Evolutionary conservation across 2,329 filamentous ascomycete genomes (phyloP).

Genomic region (Phyllosticta citribraziliensis): DNA sequence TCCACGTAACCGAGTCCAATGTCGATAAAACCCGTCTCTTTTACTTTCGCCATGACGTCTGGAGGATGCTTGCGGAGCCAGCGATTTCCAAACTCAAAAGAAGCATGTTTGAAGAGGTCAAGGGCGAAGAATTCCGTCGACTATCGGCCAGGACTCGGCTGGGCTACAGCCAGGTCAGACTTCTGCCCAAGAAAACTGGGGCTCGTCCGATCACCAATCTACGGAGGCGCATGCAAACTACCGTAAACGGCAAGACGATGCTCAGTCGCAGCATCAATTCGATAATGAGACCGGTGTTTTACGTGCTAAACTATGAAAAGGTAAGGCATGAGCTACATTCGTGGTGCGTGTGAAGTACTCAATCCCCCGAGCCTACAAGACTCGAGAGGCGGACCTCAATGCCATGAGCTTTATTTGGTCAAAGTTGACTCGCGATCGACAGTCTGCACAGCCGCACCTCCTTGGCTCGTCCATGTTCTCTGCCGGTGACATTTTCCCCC

Average conservation of each 20-base stretch:
- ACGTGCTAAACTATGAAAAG: constrained; percentile 70
- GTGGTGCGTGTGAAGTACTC: not conserved
- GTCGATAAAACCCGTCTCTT: constrained; percentile 71
- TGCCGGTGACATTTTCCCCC: constrained; percentile 66
- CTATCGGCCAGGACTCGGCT: constrained; percentile 55
- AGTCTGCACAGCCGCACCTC: constrained; percentile 37
- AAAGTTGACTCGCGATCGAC: not conserved
- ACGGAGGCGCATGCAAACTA: constrained; percentile 49
- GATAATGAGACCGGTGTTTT: constrained; percentile 63
- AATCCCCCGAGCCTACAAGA: not conserved
- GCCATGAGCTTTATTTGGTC: constrained; percentile 9
- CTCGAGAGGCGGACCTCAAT: not conserved
- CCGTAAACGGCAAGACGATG: constrained; percentile 42
- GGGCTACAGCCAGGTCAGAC: constrained; percentile 66
- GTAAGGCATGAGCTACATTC: constrained; percentile 29
- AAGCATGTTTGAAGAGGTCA: constrained; percentile 71
- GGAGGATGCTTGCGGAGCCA: constrained; percentile 67
- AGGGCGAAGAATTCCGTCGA: constrained; percentile 43
- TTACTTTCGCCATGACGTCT: constrained; percentile 91
- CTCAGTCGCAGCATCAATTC: constrained; percentile 59
- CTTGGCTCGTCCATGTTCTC: constrained; percentile 78
- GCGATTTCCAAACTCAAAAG: constrained; percentile 57
- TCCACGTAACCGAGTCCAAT: constrained; percentile 89
- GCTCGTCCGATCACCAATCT: constrained; percentile 85
- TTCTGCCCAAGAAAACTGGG: constrained; percentile 70